Percentiles rank a stretch among this genome's conserved stretches.
These are phyloP conservation scores for Claviceps citrina DNA, from an alignment of 2,329 filamentous ascomycete genomes.

Conservation along the genomic window DNA sequence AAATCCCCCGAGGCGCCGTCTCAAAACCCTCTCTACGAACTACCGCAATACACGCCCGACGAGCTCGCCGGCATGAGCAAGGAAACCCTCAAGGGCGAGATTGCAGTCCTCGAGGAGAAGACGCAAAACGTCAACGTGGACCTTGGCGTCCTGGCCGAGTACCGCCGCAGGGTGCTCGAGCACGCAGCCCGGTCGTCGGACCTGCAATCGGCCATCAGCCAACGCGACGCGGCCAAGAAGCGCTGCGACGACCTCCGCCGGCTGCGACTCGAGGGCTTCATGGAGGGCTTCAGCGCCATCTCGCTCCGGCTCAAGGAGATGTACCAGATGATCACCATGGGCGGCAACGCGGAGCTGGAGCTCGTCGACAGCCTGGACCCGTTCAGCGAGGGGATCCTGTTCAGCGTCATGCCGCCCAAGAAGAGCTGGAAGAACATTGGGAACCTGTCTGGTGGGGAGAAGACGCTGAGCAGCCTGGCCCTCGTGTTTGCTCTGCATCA, in stretches of 20 bases:
- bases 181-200: slow-evolving; percentile 71
- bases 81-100: slow-evolving; percentile 44
- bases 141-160: slow-evolving; percentile 74
- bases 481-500: slow-evolving; percentile 97
- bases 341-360: slow-evolving; percentile 92
- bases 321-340: slow-evolving; percentile 99
- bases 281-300: slow-evolving; percentile 92
- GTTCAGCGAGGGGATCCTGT: slow-evolving; percentile 91
- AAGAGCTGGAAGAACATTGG: slow-evolving; percentile 99
- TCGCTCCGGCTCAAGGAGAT: slow-evolving; percentile 94
- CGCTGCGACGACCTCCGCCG: slow-evolving; percentile 84
- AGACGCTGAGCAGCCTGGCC: slow-evolving; percentile 84
- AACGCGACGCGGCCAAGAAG: slow-evolving; percentile 78
- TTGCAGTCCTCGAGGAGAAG: slow-evolving; percentile 47
- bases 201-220: slow-evolving; percentile 58
- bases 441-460: slow-evolving; percentile 90
- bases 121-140: slow-evolving; percentile 81
- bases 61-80: slow-evolving; percentile 53
- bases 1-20: slow-evolving; percentile 14
- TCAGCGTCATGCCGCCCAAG: slow-evolving; percentile 98
- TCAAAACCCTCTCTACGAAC: slow-evolving; percentile 32
- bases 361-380: slow-evolving; percentile 92
- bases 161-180: slow-evolving; percentile 72
- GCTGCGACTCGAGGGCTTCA: slow-evolving; percentile 86
- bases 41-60: slow-evolving; percentile 65